phyloP scores from a whole-genome alignment of 2,329 filamentous ascomycete genomes.

The Shiraia bambusicola region DNA sequence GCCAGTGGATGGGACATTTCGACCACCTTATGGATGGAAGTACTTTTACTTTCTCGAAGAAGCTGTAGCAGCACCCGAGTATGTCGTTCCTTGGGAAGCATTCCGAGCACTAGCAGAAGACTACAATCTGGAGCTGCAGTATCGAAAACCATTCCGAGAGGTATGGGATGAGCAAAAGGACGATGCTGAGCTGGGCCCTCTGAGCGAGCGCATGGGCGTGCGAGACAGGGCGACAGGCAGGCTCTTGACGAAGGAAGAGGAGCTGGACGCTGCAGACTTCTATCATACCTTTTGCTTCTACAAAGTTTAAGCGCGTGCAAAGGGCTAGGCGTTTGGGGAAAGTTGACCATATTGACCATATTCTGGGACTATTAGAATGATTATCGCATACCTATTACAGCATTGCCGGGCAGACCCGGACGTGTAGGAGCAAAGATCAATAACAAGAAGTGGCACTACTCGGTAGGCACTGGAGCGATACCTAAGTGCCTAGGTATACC shows the following conservation, averaged over 20 bases:
- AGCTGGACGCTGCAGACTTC: constrained; percentile 82
- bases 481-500: too few species aligned
- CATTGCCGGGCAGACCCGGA: too few species aligned
- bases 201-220: constrained; percentile 97
- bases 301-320: constrained; percentile 66
- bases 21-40: constrained; percentile 95
- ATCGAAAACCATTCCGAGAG: constrained; percentile 85
- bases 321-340: not conserved
- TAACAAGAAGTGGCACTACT: too few species aligned
- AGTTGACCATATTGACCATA: not conserved
- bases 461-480: too few species aligned
- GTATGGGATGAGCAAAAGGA: constrained; percentile 92
- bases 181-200: constrained; percentile 73
- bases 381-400: too few species aligned
- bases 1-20: constrained; percentile 84
- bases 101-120: constrained; percentile 95
- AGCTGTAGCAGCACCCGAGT: constrained; percentile 94
- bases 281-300: constrained; percentile 97
- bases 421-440: too few species aligned
- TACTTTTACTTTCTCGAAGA: constrained; percentile 97
- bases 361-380: too few species aligned
- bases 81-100: constrained; percentile 96
- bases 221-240: constrained; percentile 66
- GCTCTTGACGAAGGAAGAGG: constrained; percentile 75
- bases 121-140: constrained; percentile 94